These are phyloP conservation scores for Solanum chilense DNA, from an alignment of 257 asterid genomes.

Conservation along the genomic window DNA sequence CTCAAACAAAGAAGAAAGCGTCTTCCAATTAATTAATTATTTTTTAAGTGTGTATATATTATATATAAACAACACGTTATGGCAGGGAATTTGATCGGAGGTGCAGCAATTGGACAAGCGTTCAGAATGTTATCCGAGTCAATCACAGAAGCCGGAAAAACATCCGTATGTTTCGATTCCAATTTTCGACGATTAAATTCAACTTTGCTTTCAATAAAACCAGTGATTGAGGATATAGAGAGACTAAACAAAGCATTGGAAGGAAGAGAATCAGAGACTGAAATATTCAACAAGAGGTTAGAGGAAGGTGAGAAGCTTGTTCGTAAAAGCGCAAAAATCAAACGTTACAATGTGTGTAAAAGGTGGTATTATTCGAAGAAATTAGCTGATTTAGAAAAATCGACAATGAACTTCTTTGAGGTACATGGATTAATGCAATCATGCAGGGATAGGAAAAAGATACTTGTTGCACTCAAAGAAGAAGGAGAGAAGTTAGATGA, in stretches of 20 bases:
- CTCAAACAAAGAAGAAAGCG: not conserved
- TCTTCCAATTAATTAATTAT: not conserved
- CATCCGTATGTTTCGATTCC: slow-evolving; percentile 3
- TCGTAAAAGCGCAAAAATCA: slow-evolving; percentile 4
- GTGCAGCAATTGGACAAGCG: slow-evolving; percentile 5
- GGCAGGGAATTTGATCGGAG: slow-evolving; percentile 1
- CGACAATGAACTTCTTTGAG: slow-evolving; percentile 10
- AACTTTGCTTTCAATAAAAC: slow-evolving; percentile 2
- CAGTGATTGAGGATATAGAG: slow-evolving; percentile 16
- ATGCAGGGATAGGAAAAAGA: slow-evolving; percentile 13
- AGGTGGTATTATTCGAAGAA: slow-evolving; percentile 14
- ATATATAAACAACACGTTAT: not conserved
- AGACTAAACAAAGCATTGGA: slow-evolving; percentile 15
- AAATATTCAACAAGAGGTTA: not conserved
- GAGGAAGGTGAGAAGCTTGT: slow-evolving; percentile 14
- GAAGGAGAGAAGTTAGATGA: slow-evolving; percentile 14
- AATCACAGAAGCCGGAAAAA: not conserved
- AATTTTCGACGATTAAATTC: slow-evolving; percentile 8
- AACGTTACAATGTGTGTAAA: slow-evolving; percentile 5
- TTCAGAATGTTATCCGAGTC: not conserved
- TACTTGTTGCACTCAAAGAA: slow-evolving; percentile 5
- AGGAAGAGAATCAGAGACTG: slow-evolving; percentile 5
- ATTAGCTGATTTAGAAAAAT: slow-evolving; percentile 1
- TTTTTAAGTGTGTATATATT: not conserved
- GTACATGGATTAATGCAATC: slow-evolving; percentile 17